Evolutionary conservation across 2,329 filamentous ascomycete species (phyloP).

Genomic region (Calonectria multiphialidica): DNA sequence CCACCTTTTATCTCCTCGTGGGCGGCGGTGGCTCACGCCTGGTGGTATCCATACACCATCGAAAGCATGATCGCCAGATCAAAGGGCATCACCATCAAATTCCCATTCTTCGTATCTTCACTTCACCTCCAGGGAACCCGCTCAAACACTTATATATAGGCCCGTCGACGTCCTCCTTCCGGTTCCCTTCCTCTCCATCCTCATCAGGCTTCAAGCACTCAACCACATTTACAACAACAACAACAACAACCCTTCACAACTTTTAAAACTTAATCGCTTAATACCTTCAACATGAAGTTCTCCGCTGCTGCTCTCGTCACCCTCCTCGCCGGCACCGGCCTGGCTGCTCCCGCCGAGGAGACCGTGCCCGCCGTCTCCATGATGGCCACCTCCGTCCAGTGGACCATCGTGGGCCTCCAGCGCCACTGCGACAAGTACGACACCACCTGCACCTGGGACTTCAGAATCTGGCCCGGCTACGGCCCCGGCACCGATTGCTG

Average conservation of each 20-base stretch:
- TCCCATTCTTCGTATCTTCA: constrained; percentile 8
- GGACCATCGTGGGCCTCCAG: constrained; percentile 55
- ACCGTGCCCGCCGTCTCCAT: constrained; percentile 54
- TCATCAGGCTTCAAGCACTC: constrained; percentile 19
- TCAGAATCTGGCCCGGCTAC: constrained; percentile 57
- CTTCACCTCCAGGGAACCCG: neutral
- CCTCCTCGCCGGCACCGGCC: constrained; percentile 50
- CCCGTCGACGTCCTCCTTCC: neutral
- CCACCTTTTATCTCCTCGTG: neutral
- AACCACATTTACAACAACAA: constrained; percentile 11
- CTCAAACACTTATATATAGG: constrained; percentile 21
- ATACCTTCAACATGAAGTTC: constrained; percentile 56
- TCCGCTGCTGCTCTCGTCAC: constrained; percentile 52
- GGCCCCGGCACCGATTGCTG: constrained; percentile 48
- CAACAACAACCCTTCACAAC: constrained; percentile 12
- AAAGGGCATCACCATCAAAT: constrained; percentile 9
- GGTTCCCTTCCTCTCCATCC: neutral
- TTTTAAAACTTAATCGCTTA: constrained; percentile 8
- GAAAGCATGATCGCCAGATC: neutral
- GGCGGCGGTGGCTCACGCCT: constrained; percentile 1
- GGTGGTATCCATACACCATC: neutral
- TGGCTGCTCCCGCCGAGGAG: constrained; percentile 51
- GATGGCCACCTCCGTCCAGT: constrained; percentile 54
- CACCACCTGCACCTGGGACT: constrained; percentile 58
- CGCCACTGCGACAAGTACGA: constrained; percentile 55